Conservation (phyloP, 2,329 filamentous ascomycete genomes). For the Setomelanomma holmii region DNA sequence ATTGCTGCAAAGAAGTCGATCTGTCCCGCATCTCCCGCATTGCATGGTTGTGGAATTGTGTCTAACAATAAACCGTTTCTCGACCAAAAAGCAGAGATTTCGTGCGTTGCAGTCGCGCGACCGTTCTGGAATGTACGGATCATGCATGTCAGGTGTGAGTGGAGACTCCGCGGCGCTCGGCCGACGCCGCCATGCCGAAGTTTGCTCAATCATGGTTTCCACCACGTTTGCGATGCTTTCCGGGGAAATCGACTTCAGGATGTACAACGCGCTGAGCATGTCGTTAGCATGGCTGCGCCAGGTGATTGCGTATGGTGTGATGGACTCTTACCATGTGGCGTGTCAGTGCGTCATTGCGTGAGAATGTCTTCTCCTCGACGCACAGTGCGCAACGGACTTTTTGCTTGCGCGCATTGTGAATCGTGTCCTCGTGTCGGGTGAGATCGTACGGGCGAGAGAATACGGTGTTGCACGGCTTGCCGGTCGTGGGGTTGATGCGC, state of each 20-base stretch:
- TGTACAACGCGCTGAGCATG: conserved; percentile 75
- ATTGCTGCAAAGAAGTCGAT: too few species aligned
- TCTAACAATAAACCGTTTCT: conserved; percentile 7
- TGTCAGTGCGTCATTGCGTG: conserved; percentile 90
- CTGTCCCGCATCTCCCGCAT: not conserved
- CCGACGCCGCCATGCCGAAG: conserved; percentile 13
- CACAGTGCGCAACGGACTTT: conserved; percentile 94
- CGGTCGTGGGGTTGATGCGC: conserved; percentile 91
- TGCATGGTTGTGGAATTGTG: not conserved
- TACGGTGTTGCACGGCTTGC: conserved; percentile 91
- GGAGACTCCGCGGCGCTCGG: conserved; percentile 21
- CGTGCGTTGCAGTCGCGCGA: conserved; percentile 14
- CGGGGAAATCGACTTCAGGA: conserved; percentile 83
- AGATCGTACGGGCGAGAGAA: conserved; percentile 97
- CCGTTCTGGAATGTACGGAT: conserved; percentile 31
- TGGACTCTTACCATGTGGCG: conserved; percentile 72
- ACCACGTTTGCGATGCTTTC: conserved; percentile 61
- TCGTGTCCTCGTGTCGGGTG: conserved; percentile 95
- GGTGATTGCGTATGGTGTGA: conserved; percentile 10
- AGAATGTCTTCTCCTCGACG: conserved; percentile 96
- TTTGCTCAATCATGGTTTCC: conserved; percentile 44
- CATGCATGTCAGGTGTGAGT: conserved; percentile 6
- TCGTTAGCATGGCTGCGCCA: conserved; percentile 30
- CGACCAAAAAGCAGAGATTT: conserved; percentile 10
- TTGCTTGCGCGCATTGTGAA: conserved; percentile 92